Base-by-base conservation (phyloP, 2,329 filamentous ascomycete genomes). In the Apiospora koreana region DNA sequence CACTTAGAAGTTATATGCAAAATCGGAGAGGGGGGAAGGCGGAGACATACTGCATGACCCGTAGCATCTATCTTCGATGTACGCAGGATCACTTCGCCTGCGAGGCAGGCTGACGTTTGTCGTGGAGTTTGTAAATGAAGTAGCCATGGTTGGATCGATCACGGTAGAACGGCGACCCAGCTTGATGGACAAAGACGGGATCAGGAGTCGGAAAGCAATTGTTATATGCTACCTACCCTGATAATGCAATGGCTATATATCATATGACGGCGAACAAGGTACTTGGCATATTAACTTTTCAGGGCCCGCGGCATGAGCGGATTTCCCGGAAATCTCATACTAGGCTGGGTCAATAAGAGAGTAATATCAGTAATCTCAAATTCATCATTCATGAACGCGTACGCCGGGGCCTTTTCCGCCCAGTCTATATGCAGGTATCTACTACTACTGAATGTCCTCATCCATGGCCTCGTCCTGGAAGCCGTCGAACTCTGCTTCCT, bases 391-490 rank as follows among this genome's bases (percentile, higher is more conserved):
- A 38, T 62, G 31, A 62, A 62, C 31, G 18, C 54, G 54, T 62
- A 62, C 54, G 54, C 54, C 54, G 54, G 28, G 28, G 54, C 31
- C 54, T 38, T 12, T 38, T 12, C 28, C 54, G 14, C 21, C 54
- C 54, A n/a, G 38, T 62, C 54, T 62, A 62, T 62, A 62, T 62
- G 54, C 54, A 38, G 54, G 54, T 62, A 65, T 65, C 48, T 72
- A 62, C 35, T 8, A 31, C 46, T 72, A 77, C 66, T 75, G 72
- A 70, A 79, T 76, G 70, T 79, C 80, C 74, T 82, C 82, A 72
- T 84, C 83, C 83, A 85, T 85, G 38, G 77, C 76, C 71, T 77
- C 80, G 67, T 76, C 73, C 42, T 72, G 76, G 4, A 72, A 69
- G 54, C 54, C 72, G 50, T 71, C 72, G 5, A 71, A 70, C 23